A percentile compares a stretch with the other conserved stretches of the same genome.
Evolutionary conservation across 2,329 filamentous ascomycete genomes (phyloP).

Genomic region (Colletotrichum graminicola): DNA sequence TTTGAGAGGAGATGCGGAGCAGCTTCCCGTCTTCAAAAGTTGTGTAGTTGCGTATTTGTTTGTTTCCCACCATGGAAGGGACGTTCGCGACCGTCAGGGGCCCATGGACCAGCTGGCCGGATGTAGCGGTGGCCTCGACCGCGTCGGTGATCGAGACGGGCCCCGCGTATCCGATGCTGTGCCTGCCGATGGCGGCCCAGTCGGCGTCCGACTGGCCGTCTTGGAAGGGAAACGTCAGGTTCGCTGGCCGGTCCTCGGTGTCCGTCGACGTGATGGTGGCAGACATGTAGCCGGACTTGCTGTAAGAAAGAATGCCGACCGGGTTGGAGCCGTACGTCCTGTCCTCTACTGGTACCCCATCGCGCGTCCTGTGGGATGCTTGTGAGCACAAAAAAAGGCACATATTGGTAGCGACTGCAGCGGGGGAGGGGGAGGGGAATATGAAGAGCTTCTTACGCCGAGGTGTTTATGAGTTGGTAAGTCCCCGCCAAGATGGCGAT

Average conservation of each 20-base stretch:
- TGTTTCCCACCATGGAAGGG: constrained; percentile 46
- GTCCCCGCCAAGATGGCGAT: constrained; percentile 40
- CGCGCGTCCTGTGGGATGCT: constrained; percentile 1
- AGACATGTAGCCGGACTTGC: constrained; percentile 46
- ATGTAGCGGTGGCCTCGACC: constrained; percentile 37
- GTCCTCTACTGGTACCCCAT: constrained; percentile 42
- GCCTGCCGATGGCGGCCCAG: constrained; percentile 47
- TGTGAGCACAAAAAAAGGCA: not conserved
- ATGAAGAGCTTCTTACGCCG: constrained; percentile 19
- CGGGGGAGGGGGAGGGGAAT: too few relatives aligned
- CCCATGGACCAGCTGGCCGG: constrained; percentile 48
- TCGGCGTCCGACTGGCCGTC: constrained; percentile 46
- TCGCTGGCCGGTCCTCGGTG: constrained; percentile 44
- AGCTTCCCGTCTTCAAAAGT: constrained; percentile 33
- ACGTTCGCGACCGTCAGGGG: constrained; percentile 46
- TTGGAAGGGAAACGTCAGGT: constrained; percentile 44
- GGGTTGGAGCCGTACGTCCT: constrained; percentile 43
- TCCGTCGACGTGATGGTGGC: constrained; percentile 48
- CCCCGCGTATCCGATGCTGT: constrained; percentile 47
- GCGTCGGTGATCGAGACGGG: constrained; percentile 45
- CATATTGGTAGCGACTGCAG: accelerated
- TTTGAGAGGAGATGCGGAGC: constrained; percentile 34
- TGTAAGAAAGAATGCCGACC: constrained; percentile 47
- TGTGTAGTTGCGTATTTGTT: constrained; percentile 44
- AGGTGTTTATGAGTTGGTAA: constrained; percentile 41